Evolutionary conservation across 176 grass and related monocot genomes (phyloP).

Genomic region (Bolboschoenus planiculmis): DNA sequence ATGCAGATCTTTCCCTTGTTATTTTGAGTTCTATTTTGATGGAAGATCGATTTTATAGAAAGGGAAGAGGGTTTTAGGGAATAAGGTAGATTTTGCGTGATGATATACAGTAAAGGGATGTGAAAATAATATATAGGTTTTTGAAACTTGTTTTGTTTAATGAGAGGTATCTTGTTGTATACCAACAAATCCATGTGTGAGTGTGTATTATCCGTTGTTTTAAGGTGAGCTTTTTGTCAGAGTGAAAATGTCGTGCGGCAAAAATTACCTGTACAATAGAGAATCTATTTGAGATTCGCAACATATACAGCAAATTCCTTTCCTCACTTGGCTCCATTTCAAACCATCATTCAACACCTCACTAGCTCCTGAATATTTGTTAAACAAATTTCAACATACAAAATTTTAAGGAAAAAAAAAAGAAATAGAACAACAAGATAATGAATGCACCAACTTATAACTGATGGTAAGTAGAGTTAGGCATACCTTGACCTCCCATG

Average conservation of each 20-base stretch:
- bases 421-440: neutral
- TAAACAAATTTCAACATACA: neutral
- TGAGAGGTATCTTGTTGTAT: neutral
- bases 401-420: neutral
- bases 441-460: neutral
- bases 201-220: neutral
- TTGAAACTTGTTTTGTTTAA: neutral
- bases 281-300: conserved; percentile 82
- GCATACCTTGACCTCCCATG: conserved; percentile 60
- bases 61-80: neutral
- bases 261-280: conserved; percentile 78
- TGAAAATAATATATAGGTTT: neutral
- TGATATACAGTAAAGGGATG: neutral
- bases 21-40: neutral
- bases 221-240: conserved; percentile 25
- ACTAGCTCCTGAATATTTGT: conserved; percentile 35
- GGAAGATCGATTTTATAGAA: neutral
- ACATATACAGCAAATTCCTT: conserved; percentile 86
- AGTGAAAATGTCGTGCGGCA: conserved; percentile 32
- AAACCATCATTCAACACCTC: conserved; percentile 60
- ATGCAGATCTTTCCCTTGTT: neutral
- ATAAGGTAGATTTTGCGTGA: neutral
- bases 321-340: conserved; percentile 84
- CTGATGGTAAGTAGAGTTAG: neutral
- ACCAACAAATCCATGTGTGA: neutral